Evolutionary conservation across 192 early-diverging fungal species (phyloP).

Genomic region (Chytriomyces hyalinus): DNA sequence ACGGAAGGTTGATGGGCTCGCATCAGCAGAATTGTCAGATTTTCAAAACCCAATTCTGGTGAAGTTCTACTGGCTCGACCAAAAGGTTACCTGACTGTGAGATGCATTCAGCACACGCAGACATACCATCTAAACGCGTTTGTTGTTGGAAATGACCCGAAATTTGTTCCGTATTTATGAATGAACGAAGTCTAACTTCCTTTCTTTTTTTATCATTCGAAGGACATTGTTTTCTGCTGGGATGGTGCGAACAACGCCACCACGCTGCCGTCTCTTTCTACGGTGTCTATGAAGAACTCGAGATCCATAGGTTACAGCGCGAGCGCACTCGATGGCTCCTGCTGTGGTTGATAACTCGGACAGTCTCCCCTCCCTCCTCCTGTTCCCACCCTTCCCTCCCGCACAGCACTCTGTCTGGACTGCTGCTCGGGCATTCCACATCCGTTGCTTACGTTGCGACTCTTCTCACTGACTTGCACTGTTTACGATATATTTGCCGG

Average conservation of each 20-base stretch:
- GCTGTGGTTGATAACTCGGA: not conserved
- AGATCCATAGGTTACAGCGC: constrained; percentile 2
- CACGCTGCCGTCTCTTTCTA: not conserved
- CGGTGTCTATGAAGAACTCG: not conserved
- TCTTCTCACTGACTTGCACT: not conserved
- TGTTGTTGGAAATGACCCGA: not conserved
- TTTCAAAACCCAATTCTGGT: not conserved
- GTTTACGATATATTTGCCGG: not conserved
- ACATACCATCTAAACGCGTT: too few relatives aligned
- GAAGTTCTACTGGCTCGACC: too few relatives aligned
- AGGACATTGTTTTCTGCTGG: not conserved
- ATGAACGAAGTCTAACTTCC: not conserved
- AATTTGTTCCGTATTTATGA: not conserved
- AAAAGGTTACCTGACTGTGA: too few relatives aligned
- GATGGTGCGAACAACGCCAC: not conserved
- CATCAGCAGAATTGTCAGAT: too few relatives aligned
- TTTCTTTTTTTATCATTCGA: constrained; percentile 2
- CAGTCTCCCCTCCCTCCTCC: not conserved
- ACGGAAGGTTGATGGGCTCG: too few relatives aligned
- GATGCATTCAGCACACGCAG: too few relatives aligned
- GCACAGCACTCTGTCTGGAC: not conserved
- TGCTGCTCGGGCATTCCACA: not conserved
- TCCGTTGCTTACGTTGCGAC: not conserved
- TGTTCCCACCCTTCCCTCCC: not conserved
- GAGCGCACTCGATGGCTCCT: not conserved